These are phyloP conservation scores for Porcisia deanei DNA, from an alignment of 208 protist species.

Conservation along the genomic window DNA sequence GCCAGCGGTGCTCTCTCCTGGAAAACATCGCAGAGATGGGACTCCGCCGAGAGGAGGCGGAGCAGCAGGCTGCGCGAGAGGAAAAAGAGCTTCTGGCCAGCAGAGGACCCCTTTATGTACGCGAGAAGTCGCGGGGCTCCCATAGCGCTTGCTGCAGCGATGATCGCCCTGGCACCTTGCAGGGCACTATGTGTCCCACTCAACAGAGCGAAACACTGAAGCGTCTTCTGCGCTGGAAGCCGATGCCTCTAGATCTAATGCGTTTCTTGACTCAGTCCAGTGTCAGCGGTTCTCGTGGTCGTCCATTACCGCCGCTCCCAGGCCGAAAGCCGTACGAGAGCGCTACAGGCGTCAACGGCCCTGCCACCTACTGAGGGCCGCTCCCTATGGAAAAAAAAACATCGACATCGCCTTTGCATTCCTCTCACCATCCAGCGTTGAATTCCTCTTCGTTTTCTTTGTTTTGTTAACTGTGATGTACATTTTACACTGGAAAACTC, in stretches of 20 bases:
- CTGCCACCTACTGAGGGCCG: constrained; percentile 10
- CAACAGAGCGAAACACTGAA: constrained; percentile 61
- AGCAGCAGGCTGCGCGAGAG: constrained; percentile 46
- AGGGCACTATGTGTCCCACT: constrained; percentile 24
- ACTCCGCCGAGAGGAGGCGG: constrained; percentile 47
- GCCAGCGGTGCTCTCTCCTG: constrained; percentile 76
- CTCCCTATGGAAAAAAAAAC: neutral
- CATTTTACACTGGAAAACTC: constrained; percentile 11
- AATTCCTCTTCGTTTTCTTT: constrained; percentile 11
- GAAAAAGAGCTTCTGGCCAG: constrained; percentile 18
- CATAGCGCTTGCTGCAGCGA: constrained; percentile 1
- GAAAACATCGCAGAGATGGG: constrained; percentile 87
- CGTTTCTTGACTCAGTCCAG: constrained; percentile 31
- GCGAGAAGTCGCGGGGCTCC: constrained; percentile 21
- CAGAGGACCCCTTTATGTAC: constrained; percentile 54
- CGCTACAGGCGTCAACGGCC: neutral
- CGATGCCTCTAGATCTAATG: constrained; percentile 61
- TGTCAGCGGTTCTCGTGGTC: constrained; percentile 29
- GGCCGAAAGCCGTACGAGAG: constrained; percentile 7
- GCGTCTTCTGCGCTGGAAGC: constrained; percentile 77
- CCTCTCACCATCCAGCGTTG: neutral
- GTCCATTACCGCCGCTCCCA: constrained; percentile 47
- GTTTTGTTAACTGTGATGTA: constrained; percentile 3
- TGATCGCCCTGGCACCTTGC: neutral
- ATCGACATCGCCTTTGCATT: neutral